Evolutionary conservation across 1,284 basidiomycete species (phyloP).

Genomic region (Kalmanozyma brasiliensis): DNA sequence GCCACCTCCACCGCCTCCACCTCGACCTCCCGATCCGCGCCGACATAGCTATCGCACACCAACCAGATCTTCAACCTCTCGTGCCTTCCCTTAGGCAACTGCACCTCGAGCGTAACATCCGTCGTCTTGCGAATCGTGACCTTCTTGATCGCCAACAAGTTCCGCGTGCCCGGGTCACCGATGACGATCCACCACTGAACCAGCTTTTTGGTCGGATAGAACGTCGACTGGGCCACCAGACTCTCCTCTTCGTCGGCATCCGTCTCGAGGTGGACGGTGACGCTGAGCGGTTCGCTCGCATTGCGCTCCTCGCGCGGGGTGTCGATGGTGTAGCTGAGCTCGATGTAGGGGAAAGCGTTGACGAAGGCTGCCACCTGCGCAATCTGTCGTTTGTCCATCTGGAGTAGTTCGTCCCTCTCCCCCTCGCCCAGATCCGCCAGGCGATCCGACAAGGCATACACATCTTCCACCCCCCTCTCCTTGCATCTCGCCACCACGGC

Average conservation of each 20-base stretch:
- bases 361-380: slow-evolving; percentile 75
- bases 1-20: slow-evolving; percentile 55
- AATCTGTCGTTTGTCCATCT: slow-evolving; percentile 81
- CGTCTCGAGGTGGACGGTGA: slow-evolving; percentile 84
- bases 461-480: slow-evolving; percentile 60
- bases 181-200: slow-evolving; percentile 98
- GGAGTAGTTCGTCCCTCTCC: slow-evolving; percentile 76
- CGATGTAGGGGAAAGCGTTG: slow-evolving; percentile 72
- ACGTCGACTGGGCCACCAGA: slow-evolving; percentile 85
- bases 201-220: slow-evolving; percentile 89
- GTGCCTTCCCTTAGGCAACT: slow-evolving; percentile 78
- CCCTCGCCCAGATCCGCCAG: slow-evolving; percentile 56
- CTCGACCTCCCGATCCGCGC: slow-evolving; percentile 62
- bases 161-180: slow-evolving; percentile 78
- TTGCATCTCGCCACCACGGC: slow-evolving; percentile 83
- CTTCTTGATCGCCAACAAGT: slow-evolving; percentile 91
- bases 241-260: slow-evolving; percentile 72
- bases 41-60: slow-evolving; percentile 85
- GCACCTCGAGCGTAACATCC: slow-evolving; percentile 86
- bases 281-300: slow-evolving; percentile 79
- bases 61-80: slow-evolving; percentile 83
- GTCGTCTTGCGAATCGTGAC: slow-evolving; percentile 81
- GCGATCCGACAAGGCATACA: slow-evolving; percentile 59
- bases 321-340: slow-evolving; percentile 80
- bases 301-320: slow-evolving; percentile 71